These are phyloP conservation scores for Colletotrichum abscissum DNA, from an alignment of 2,329 filamentous ascomycete genomes.

Conservation along the genomic window DNA sequence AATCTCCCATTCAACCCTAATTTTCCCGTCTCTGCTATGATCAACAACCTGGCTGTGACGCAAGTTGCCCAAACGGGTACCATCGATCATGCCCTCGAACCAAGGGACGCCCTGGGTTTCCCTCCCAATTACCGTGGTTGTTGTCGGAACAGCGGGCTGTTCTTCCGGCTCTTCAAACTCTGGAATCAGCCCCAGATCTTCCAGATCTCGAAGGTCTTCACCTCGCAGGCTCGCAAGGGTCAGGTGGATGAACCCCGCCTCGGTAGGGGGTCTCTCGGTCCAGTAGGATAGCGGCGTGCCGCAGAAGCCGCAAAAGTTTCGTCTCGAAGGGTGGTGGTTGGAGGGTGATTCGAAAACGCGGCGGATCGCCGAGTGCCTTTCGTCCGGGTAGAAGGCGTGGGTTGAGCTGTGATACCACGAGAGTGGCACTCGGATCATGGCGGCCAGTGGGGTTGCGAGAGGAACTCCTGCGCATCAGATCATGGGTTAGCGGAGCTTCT, in stretches of 20 bases:
- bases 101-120: slow-evolving; percentile 82
- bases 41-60: slow-evolving; percentile 68
- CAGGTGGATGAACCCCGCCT: slow-evolving; percentile 83
- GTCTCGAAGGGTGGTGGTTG: slow-evolving; percentile 66
- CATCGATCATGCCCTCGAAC: slow-evolving; percentile 85
- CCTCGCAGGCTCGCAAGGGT: slow-evolving; percentile 81
- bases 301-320: slow-evolving; percentile 92
- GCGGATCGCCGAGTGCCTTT: slow-evolving; percentile 75
- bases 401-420: slow-evolving; percentile 83
- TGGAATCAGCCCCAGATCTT: slow-evolving; percentile 80
- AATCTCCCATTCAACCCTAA: slow-evolving; percentile 85
- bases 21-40: slow-evolving; percentile 69
- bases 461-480: slow-evolving; percentile 62
- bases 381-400: slow-evolving; percentile 81
- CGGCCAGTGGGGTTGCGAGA: slow-evolving; percentile 78
- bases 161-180: slow-evolving; percentile 47
- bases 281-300: slow-evolving; percentile 88
- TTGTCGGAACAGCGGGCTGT: slow-evolving; percentile 41
- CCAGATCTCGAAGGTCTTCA: slow-evolving; percentile 78
- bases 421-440: slow-evolving; percentile 86
- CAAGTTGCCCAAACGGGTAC: slow-evolving; percentile 77
- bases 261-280: slow-evolving; percentile 77
- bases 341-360: slow-evolving; percentile 72
- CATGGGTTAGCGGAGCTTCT: slow-evolving; percentile 33
- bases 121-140: slow-evolving; percentile 54